Percentiles rank a stretch among this genome's conserved stretches.
Conservation (phyloP, 179 eudicot genomes). For the Sideroxylon spinosum region DNA sequence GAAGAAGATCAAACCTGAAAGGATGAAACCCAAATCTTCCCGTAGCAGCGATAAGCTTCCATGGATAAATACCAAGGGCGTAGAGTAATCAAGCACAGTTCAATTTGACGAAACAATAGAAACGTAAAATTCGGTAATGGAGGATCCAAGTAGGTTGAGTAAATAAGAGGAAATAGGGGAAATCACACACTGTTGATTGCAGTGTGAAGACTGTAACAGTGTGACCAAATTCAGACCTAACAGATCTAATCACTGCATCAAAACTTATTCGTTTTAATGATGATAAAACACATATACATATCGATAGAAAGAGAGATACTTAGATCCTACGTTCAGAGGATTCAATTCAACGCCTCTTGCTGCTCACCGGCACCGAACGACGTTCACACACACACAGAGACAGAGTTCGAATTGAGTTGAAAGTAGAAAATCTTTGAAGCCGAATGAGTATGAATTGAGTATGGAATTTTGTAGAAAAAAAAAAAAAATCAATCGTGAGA, state of each 20-base stretch:
- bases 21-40: too few relatives aligned
- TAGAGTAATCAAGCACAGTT: too few relatives aligned
- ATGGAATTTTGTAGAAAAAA: neutral
- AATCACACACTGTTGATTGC: neutral
- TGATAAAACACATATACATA: neutral
- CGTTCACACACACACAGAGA: neutral
- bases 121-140: neutral
- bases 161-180: neutral
- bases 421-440: neutral
- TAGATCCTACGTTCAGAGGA: too few relatives aligned
- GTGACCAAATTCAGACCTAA: neutral
- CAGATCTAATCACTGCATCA: neutral
- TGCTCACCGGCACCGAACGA: too few relatives aligned
- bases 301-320: neutral
- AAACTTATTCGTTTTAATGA: neutral
- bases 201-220: neutral
- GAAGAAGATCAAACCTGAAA: too few relatives aligned
- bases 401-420: neutral
- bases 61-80: too few relatives aligned
- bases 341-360: too few relatives aligned
- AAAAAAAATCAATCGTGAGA: neutral
- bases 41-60: too few relatives aligned
- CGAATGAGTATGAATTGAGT: slow-evolving; percentile 16
- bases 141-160: neutral
- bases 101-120: too few relatives aligned